Evolutionary conservation across 2,329 filamentous ascomycete species (phyloP).

Genomic region (Monosporascus sp.): DNA sequence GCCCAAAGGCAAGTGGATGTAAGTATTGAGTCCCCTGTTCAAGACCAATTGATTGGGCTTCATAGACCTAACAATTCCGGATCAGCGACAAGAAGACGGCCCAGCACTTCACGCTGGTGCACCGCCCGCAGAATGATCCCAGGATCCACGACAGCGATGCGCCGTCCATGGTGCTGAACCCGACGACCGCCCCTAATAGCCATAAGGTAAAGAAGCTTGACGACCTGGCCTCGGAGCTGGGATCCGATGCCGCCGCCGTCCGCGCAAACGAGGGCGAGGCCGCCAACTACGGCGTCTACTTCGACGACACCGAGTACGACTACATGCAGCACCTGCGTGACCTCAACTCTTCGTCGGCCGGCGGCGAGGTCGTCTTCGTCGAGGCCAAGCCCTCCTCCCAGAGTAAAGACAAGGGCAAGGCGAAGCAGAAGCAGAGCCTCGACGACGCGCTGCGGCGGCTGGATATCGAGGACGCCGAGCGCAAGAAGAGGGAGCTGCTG

Average conservation of each 20-base stretch:
- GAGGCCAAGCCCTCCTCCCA: constrained; percentile 59
- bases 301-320: constrained; percentile 91
- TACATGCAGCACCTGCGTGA: constrained; percentile 99
- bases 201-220: constrained; percentile 60
- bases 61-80: not conserved
- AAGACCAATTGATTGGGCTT: not conserved
- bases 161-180: constrained; percentile 86
- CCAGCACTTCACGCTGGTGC: constrained; percentile 88
- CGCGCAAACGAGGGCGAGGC: constrained; percentile 93
- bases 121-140: constrained; percentile 95
- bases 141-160: constrained; percentile 88
- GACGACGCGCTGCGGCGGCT: constrained; percentile 73
- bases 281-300: constrained; percentile 89
- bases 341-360: constrained; percentile 58
- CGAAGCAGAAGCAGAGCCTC: constrained; percentile 69
- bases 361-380: constrained; percentile 76
- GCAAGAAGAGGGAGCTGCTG: constrained; percentile 50
- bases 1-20: constrained; percentile 75
- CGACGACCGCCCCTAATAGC: constrained; percentile 44
- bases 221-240: constrained; percentile 74
- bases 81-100: constrained; percentile 80
- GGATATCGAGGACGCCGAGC: constrained; percentile 43
- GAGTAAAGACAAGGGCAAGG: constrained; percentile 64
- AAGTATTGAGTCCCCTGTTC: constrained; percentile 24
- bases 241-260: constrained; percentile 57